phyloP scores from a whole-genome alignment of 164 flowering plant species.

The Warburgia ugandensis region DNA sequence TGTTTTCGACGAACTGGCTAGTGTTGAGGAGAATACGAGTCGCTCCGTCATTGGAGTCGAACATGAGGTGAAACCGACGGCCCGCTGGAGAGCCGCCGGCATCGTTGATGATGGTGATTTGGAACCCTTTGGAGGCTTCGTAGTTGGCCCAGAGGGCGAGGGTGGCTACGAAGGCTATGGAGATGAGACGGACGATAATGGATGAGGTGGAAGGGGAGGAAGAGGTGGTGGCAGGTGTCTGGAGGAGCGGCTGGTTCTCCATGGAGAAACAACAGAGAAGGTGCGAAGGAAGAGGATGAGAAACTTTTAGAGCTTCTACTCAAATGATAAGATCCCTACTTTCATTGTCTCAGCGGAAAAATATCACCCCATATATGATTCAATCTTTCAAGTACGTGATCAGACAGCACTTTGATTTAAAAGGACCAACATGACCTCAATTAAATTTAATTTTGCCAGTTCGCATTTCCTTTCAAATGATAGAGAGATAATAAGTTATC shows the following conservation, averaged over 20 bases:
- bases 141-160: slow-evolving; percentile 45
- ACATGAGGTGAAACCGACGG: slow-evolving; percentile 32
- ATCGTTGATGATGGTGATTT: slow-evolving; percentile 31
- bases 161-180: slow-evolving; percentile 18
- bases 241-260: not conserved
- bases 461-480: too few species aligned
- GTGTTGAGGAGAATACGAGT: slow-evolving; percentile 31
- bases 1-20: slow-evolving; percentile 22
- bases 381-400: too few species aligned
- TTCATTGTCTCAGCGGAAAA: too few species aligned
- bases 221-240: slow-evolving; percentile 3
- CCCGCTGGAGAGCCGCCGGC: slow-evolving; percentile 19
- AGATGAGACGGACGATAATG: slow-evolving; percentile 26
- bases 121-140: slow-evolving; percentile 55
- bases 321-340: too few species aligned
- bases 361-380: too few species aligned
- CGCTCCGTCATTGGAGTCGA: slow-evolving; percentile 44
- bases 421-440: too few species aligned
- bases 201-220: not conserved
- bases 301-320: too few species aligned
- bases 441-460: too few species aligned
- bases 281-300: too few species aligned
- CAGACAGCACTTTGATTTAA: too few species aligned
- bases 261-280: not conserved
- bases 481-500: too few species aligned